Percentiles rank a stretch among this genome's conserved stretches.
These are phyloP conservation scores for Bullera alba DNA, from an alignment of 768 basidiomycete genomes.

Conservation along the genomic window DNA sequence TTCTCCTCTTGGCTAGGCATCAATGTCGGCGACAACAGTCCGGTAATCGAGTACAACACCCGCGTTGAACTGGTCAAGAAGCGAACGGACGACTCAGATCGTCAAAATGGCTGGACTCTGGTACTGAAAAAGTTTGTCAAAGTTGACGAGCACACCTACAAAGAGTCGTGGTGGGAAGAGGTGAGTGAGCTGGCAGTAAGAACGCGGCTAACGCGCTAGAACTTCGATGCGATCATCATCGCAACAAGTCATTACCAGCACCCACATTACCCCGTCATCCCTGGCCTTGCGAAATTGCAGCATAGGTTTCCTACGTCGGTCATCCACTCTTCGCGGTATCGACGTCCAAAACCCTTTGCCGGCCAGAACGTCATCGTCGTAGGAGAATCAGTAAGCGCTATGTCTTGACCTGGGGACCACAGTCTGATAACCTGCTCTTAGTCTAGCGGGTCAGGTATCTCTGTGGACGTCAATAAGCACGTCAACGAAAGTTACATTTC, in stretches of 20 bases:
- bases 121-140: slow-evolving; percentile 1
- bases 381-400: slow-evolving; percentile 7
- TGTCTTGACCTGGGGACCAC: neutral
- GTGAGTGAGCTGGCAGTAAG: slow-evolving; percentile 7
- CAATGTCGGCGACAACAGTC: slow-evolving; percentile 47
- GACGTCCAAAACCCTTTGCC: neutral
- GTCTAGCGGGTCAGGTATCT: no score
- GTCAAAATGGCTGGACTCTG: slow-evolving; percentile 2
- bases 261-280: slow-evolving; percentile 37
- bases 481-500: no score
- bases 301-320: slow-evolving; percentile 9
- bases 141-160: neutral
- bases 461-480: no score
- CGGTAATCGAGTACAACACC: slow-evolving; percentile 48
- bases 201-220: neutral
- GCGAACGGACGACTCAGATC: slow-evolving; percentile 2
- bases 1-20: slow-evolving; percentile 36
- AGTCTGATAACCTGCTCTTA: no score
- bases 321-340: slow-evolving; percentile 14
- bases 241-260: slow-evolving; percentile 32
- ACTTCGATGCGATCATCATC: slow-evolving; percentile 45
- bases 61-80: slow-evolving; percentile 52
- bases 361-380: slow-evolving; percentile 7
- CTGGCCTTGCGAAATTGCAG: slow-evolving; percentile 47
- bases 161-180: slow-evolving; percentile 2